These are phyloP conservation scores for Phaseolus coccineus DNA, from an alignment of 331 rosid species.

Conservation along the genomic window DNA sequence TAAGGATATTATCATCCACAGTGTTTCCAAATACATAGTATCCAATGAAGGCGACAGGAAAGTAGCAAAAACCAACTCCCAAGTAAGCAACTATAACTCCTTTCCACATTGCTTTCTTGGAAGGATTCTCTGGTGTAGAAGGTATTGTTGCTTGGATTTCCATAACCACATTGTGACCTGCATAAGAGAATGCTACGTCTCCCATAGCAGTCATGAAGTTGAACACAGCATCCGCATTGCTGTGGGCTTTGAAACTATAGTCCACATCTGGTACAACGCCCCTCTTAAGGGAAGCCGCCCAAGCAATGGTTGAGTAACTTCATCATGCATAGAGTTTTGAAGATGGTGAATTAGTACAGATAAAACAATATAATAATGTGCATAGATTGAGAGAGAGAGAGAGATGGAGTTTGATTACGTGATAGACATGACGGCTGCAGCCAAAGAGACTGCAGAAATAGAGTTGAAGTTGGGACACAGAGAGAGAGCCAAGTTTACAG, in stretches of 20 bases:
- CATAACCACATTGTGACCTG: constrained; percentile 58
- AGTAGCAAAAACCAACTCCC: not conserved
- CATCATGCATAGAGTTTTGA: no score
- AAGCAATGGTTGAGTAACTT: constrained; percentile 12
- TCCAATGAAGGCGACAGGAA: constrained; percentile 11
- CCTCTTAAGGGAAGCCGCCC: not conserved
- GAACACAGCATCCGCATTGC: not conserved
- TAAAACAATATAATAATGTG: no score
- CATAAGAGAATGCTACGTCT: constrained; percentile 50
- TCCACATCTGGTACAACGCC: not conserved
- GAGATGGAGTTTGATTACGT: not conserved
- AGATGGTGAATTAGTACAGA: no score
- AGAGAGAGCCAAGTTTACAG: not conserved
- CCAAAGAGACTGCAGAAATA: constrained; percentile 9
- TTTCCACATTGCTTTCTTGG: constrained; percentile 42
- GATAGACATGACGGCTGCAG: not conserved
- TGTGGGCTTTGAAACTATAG: not conserved
- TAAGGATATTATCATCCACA: not conserved
- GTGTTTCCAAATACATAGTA: not conserved
- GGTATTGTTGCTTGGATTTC: constrained; percentile 63
- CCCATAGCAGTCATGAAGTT: not conserved
- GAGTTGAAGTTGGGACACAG: not conserved
- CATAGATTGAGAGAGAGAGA: no score
- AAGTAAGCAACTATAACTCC: not conserved
- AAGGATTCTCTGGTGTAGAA: constrained; percentile 46